phyloP scores from a whole-genome alignment of 1,284 basidiomycete genomes.

The Melampsora larici-populina region DNA sequence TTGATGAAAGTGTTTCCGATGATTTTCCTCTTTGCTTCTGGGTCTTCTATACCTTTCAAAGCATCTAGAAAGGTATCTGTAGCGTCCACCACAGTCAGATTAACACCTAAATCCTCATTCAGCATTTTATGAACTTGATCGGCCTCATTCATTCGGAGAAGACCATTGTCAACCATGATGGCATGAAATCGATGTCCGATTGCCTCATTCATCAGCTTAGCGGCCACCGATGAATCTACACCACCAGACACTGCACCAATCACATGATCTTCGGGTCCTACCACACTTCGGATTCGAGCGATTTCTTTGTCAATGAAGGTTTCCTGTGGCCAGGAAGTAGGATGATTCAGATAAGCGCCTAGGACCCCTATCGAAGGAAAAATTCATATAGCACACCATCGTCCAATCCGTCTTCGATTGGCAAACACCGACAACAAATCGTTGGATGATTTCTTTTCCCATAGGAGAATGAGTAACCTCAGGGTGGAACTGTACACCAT shows the following conservation, averaged over 20 bases:
- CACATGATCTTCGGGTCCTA: conserved; percentile 88
- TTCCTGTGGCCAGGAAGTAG: conserved; percentile 61
- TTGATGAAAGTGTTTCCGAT: conserved; percentile 99
- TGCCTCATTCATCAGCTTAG: conserved; percentile 99
- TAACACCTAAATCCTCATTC: conserved; percentile 88
- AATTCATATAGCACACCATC: conserved; percentile 65
- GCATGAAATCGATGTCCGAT: conserved; percentile 99
- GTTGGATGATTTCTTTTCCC: conserved; percentile 85
- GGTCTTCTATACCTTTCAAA: conserved; percentile 86
- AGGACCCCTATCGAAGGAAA: background rate
- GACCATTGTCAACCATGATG: conserved; percentile 99
- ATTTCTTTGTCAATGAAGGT: conserved; percentile 99
- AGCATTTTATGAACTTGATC: conserved; percentile 93
- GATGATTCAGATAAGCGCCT: conserved; percentile 1
- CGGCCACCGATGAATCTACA: conserved; percentile 96
- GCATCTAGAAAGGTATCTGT: conserved; percentile 89
- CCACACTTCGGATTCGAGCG: conserved; percentile 86
- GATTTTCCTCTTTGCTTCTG: conserved; percentile 95
- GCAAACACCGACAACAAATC: conserved; percentile 83
- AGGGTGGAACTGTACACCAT: conserved; percentile 98
- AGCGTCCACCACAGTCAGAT: conserved; percentile 91
- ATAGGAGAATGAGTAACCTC: conserved; percentile 93
- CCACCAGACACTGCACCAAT: conserved; percentile 97
- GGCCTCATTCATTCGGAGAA: conserved; percentile 86
- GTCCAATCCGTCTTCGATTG: conserved; percentile 82